Evolutionary conservation across 2,329 filamentous ascomycete genomes (phyloP), one percentile per base, ranked within the genome.

Genomic region (Hypoxylon sp.): DNA sequence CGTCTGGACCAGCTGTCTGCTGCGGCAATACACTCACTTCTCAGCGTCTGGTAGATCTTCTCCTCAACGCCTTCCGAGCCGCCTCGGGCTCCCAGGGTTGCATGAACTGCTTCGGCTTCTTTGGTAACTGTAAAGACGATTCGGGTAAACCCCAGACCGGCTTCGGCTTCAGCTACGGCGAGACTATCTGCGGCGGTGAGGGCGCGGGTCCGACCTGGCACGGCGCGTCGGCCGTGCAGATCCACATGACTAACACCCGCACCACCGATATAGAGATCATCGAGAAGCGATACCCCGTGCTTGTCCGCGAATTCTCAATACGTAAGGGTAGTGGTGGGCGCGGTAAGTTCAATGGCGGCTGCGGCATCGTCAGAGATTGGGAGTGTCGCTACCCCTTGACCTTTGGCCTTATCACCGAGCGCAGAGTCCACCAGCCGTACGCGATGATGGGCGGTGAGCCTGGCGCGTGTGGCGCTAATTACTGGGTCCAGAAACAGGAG

Each of bases 101-200:
- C 75, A 91, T 89, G 77, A 94, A 94, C 79, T 94, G 91, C 0
- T 94, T 94, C 74, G 92, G 92, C 58, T 92, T 92, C 73, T 90
- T 89, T 46, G 70, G 71, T 46, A 73, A 72, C 19, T 79, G 79
- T 2, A 67, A 68, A 51, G 65, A 61, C 17, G 67, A 73, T 19
- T 63, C 65, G 6, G 71, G 60, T 10, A 42, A 48, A 14, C 42
- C 63, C 3, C 57, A 72, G 50, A 48, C 29, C 31, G 71, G 67
- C 11, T 70, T 70, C 48, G 91, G 91, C 0, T 93, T 93, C 75
- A 91, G 91, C 29, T 93, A 93, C 82, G 93, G 93, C 75, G 91
- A 93, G 77, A 93, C 91, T 1, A 92, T 93, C 70, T 88, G 89
- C 3, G 91, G 91, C n/a, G 91, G 91, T 0, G 86, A 84, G 44